Evolutionary conservation across 2,329 filamentous ascomycete genomes (phyloP), one percentile per base, ranked within the genome.

Genomic region (Claviceps capensis): DNA sequence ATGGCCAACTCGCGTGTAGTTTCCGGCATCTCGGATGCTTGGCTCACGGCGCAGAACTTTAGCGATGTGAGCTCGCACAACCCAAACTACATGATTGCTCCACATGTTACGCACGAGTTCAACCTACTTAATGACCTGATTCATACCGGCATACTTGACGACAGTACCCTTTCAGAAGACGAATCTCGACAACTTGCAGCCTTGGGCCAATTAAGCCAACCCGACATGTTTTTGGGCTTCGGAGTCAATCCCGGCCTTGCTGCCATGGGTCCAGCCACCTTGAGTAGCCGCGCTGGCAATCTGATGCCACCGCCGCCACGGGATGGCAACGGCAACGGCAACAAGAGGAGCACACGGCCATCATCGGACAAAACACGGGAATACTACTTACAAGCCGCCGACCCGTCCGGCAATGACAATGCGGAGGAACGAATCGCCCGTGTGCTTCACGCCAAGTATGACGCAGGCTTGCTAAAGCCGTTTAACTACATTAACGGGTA

Each of bases 401-500:
- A 98, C 66, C 93, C 93, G 2, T 88, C 88, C 5, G 91, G 91
- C 50, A 79, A 80, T 60, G 78, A 88, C 59, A 86, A 85, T 22
- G 89, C 93, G 13, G 90, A 96, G 67, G 88, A 95, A 66, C 85
- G 93, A 54, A 95, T 98, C 87, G 86, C 91, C 62, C 88, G 93
- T 60, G 80, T 98, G 6, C 79, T 98, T 52, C 87, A 86, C 65
- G 93, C 93, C 56, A 98, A 98, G 68, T 94, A 95, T 68, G 90
- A 97, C 59, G 93, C 93, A 1, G 93, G 93, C 1, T 76, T 98
- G 62, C 74, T 98, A 53, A 93, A 90, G 63, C 93, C 93, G 1
- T 98, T 98, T 76, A 97, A 97, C 71, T 98, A 98, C 67, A 88
- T 97, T 60, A 95, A 94, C 63, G 93, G 93, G 13, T 98, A 98